These are phyloP conservation scores for Pyrus hybrid DNA, from an alignment of 331 rosid species.

Conservation along the genomic window DNA sequence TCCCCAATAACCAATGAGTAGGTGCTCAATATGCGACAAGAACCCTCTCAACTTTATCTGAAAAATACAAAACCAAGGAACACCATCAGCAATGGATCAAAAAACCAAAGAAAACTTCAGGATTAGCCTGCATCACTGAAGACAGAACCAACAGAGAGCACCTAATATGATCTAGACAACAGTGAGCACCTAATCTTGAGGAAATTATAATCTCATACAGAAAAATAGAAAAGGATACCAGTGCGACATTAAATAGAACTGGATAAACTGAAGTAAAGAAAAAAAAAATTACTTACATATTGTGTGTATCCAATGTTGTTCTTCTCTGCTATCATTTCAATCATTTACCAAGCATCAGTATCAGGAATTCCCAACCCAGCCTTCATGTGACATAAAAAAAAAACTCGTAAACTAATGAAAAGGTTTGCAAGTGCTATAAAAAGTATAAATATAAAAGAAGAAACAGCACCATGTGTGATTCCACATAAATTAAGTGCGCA, in stretches of 20 bases:
- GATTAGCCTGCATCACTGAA: neutral
- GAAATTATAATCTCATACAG: neutral
- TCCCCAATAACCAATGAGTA: conserved; percentile 82
- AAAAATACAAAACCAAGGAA: conserved; percentile 14
- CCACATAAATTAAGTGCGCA: conserved; percentile 66
- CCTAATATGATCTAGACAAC: neutral
- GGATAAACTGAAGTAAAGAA: neutral
- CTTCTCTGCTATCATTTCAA: conserved; percentile 89
- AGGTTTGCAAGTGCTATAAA: neutral
- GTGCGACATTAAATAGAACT: neutral
- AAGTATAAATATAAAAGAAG: conserved; percentile 9
- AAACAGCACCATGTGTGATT: conserved; percentile 84
- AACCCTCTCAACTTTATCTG: conserved; percentile 95
- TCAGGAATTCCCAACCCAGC: conserved; percentile 96
- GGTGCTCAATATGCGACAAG: conserved; percentile 81
- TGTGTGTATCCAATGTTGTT: conserved; percentile 89
- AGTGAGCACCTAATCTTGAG: neutral
- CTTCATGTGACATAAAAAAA: conserved; percentile 34
- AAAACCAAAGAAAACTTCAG: neutral
- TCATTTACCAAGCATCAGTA: conserved; percentile 89
- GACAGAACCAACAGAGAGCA: neutral
- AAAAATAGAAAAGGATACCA: conserved; percentile 11
- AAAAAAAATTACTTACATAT: conserved; percentile 48
- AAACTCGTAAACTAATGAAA: conserved; percentile 11
- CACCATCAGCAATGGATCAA: conserved; percentile 15